Base-by-base conservation (phyloP, 169 alveolate species). In the Babesia caballi region DNA sequence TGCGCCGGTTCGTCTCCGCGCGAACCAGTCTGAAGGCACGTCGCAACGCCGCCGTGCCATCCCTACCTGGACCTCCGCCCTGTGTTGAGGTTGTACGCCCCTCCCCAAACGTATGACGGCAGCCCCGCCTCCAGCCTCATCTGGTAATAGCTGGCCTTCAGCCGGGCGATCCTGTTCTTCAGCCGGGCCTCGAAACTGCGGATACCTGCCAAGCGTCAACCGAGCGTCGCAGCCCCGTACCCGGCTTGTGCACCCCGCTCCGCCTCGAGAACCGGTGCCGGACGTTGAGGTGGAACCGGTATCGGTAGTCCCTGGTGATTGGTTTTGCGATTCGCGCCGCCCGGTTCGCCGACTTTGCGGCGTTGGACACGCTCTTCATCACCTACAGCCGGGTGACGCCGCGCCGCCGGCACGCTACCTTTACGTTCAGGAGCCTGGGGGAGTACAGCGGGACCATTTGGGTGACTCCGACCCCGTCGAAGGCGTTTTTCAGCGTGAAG, bases 211-310 rank as follows among this genome's bases (percentile, higher is more conserved):
- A 9, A 0, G 8, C 36, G 53, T 35, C n/a, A 4, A 0, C 28
- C 2, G 36, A 12, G 17, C 21, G 21, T 27, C 4, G 28, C n/a
- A 30, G 27, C 8, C 12, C 57, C 40, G 52, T 85, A 65, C 95
- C 95, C 44, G 96, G 96, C 76, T 91, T 92, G 82, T 92, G 95
- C 44, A 72, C 88, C 2, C 95, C 95, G 14, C 86, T 52, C 42
- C 85, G 83, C 46, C 88, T 73, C 36, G 85, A 68, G 56, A 81
- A 91, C 42, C 89, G 66, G n/a, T 90, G 92, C 30, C 95, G 17
- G 19, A 92, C 86, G 66, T 91, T 90, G 44, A 83, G 83, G 60
- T 92, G 95, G 93, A 93, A 92, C 83, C 85, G 88, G 82, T 92
- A 92, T 40, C 94, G 30, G 69, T 92, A 92, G 81, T 92, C 96